These are phyloP conservation scores for Colletotrichum lindemuthianum DNA, from an alignment of 2,329 filamentous ascomycete genomes.

Conservation along the genomic window DNA sequence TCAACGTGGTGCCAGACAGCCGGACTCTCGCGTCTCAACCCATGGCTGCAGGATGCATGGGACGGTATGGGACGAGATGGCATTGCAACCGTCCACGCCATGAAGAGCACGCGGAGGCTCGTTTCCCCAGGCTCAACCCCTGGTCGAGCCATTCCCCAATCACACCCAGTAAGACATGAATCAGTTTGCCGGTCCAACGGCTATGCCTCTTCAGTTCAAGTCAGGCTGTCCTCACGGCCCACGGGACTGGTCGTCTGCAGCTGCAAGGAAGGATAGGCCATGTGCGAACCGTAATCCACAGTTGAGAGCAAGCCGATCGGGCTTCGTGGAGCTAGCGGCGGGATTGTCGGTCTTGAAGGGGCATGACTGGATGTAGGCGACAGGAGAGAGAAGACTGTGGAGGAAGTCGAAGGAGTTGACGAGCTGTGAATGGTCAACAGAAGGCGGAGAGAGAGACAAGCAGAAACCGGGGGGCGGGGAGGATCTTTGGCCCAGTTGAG, in stretches of 20 bases:
- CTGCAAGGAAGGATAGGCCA: conserved; percentile 4
- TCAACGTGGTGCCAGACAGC: conserved; percentile 23
- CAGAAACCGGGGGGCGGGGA: conserved; percentile 8
- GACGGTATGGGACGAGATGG: conserved; percentile 5
- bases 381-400: conserved; percentile 15
- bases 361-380: conserved; percentile 19
- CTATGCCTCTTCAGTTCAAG: conserved; percentile 3
- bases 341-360: conserved; percentile 33
- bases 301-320: conserved; percentile 21
- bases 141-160: conserved; percentile 24
- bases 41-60: conserved; percentile 27
- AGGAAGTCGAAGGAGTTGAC: conserved; percentile 20
- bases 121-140: conserved; percentile 24
- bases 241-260: conserved; percentile 16
- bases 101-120: not conserved
- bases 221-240: conserved; percentile 26
- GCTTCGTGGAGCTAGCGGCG: conserved; percentile 22
- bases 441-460: not conserved
- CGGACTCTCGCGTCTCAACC: conserved; percentile 19
- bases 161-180: conserved; percentile 6
- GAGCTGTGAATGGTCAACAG: conserved; percentile 17
- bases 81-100: not conserved
- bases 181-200: conserved; percentile 8
- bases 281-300: conserved; percentile 21
- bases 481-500: not conserved